Evolutionary conservation across 2,329 filamentous ascomycete genomes (phyloP).

Genomic region (Incumbomyces delicatus): DNA sequence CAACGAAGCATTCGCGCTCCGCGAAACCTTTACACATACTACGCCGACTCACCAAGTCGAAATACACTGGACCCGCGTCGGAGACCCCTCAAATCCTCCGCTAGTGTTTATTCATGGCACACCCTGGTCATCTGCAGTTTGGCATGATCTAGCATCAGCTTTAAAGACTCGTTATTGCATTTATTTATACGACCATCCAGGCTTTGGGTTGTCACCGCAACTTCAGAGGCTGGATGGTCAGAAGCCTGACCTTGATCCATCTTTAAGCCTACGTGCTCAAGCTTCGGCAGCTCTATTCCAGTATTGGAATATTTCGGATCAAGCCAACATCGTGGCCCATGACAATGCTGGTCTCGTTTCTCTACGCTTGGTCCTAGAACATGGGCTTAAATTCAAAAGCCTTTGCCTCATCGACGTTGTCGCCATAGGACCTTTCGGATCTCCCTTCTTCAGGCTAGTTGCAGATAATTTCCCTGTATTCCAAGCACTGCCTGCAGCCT

Average conservation of each 20-base stretch:
- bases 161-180: constrained; percentile 30
- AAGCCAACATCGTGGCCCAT: constrained; percentile 35
- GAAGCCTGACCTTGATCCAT: constrained; percentile 22
- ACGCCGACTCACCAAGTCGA: constrained; percentile 22
- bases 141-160: constrained; percentile 27
- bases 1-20: background rate
- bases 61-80: constrained; percentile 29
- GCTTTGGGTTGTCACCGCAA: constrained; percentile 33
- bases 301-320: constrained; percentile 23
- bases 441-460: constrained; percentile 36
- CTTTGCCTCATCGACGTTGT: constrained; percentile 38
- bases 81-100: constrained; percentile 23
- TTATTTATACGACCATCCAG: constrained; percentile 39
- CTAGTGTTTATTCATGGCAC: constrained; percentile 40
- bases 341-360: constrained; percentile 37
- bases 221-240: constrained; percentile 8
- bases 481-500: constrained; percentile 24
- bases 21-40: constrained; percentile 24
- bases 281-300: constrained; percentile 31
- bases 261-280: constrained; percentile 31
- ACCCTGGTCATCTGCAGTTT: constrained; percentile 38
- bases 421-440: constrained; percentile 33
- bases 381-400: constrained; percentile 29
- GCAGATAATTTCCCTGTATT: constrained; percentile 29
- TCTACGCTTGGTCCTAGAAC: constrained; percentile 30